phyloP scores from a whole-genome alignment of 2,329 filamentous ascomycete species.

The Colletotrichum cereale region DNA sequence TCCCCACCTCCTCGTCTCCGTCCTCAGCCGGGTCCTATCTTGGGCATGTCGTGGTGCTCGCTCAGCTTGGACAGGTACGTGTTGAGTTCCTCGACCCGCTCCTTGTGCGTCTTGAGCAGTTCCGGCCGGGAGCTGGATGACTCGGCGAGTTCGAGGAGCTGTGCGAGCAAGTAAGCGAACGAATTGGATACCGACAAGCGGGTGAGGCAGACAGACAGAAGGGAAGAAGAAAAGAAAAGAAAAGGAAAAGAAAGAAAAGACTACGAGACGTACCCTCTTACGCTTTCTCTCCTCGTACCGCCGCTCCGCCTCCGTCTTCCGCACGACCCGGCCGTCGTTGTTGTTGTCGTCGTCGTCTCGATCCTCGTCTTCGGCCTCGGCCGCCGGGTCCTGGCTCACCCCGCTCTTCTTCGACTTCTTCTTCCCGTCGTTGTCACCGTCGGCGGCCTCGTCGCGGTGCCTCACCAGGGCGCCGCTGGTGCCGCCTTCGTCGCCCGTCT shows the following conservation, averaged over 20 bases:
- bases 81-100: slow-evolving; percentile 95
- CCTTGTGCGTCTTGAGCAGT: slow-evolving; percentile 95
- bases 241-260: not conserved
- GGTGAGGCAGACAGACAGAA: not conserved
- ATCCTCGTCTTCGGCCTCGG: slow-evolving; percentile 47
- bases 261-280: slow-evolving; percentile 74
- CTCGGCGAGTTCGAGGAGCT: slow-evolving; percentile 86
- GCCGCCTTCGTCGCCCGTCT: slow-evolving; percentile 50
- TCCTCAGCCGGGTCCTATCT: slow-evolving; percentile 69
- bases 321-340: slow-evolving; percentile 45
- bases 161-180: slow-evolving; percentile 7
- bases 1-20: not conserved
- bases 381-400: slow-evolving; percentile 46
- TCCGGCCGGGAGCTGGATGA: slow-evolving; percentile 71
- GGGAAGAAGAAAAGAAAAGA: not conserved
- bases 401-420: slow-evolving; percentile 43
- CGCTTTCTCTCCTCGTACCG: slow-evolving; percentile 83
- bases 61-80: slow-evolving; percentile 91
- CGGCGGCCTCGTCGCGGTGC: slow-evolving; percentile 47
- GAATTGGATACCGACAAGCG: not conserved
- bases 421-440: slow-evolving; percentile 46
- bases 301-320: slow-evolving; percentile 87
- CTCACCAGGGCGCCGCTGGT: slow-evolving; percentile 58
- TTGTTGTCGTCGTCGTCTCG: slow-evolving; percentile 47
- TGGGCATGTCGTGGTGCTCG: slow-evolving; percentile 97